Evolutionary conservation across 805 yeast species (phyloP).

Genomic region (Clavispora carvajalis): DNA sequence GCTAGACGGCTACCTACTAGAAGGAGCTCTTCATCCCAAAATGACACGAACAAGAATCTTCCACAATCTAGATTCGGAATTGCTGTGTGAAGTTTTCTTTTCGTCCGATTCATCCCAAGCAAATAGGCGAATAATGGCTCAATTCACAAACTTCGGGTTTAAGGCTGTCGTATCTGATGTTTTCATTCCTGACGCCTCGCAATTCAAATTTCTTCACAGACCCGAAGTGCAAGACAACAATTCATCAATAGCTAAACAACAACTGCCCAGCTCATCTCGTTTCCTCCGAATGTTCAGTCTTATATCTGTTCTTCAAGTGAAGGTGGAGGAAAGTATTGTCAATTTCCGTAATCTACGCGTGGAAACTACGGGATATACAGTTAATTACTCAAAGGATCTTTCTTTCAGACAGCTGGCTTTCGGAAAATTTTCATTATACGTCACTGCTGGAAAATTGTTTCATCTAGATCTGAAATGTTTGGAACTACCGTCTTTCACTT

Average conservation of each 20-base stretch:
- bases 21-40: background rate
- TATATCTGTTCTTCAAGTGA: conserved; percentile 10
- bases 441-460: conserved; percentile 24
- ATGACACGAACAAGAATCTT: conserved; percentile 5
- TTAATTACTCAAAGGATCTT: conserved; percentile 8
- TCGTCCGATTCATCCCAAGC: conserved; percentile 3
- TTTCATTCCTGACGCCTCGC: conserved; percentile 7
- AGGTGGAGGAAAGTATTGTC: conserved; percentile 13
- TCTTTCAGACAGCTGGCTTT: conserved; percentile 10
- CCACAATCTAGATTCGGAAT: conserved; percentile 10
- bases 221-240: background rate
- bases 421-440: conserved; percentile 15
- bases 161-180: conserved; percentile 5
- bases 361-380: conserved; percentile 12
- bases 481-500: conserved; percentile 33
- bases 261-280: background rate
- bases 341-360: conserved; percentile 8
- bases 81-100: conserved; percentile 4
- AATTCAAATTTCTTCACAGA: background rate
- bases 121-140: background rate
- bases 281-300: conserved; percentile 5
- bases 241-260: background rate
- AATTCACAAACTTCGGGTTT: conserved; percentile 7
- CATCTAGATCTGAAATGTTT: conserved; percentile 27
- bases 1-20: conserved; percentile 11